A percentile compares a stretch with the other conserved stretches of the same genome.
phyloP scores from a whole-genome alignment of 1,284 basidiomycete species.

The Gymnopus androsaceus region DNA sequence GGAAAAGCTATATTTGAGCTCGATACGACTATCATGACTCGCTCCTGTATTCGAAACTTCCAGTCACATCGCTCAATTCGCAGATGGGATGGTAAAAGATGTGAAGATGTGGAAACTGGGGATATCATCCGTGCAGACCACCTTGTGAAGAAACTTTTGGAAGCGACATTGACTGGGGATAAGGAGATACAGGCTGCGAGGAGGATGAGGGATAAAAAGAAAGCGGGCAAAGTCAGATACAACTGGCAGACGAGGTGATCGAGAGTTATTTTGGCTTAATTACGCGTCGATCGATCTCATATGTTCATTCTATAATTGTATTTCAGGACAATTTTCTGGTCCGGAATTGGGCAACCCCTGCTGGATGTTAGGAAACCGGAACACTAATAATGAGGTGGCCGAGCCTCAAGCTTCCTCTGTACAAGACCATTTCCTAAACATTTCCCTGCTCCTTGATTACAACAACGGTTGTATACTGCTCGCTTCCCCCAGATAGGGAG shows the following conservation, averaged over 20 bases:
- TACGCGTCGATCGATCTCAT: constrained; percentile 37
- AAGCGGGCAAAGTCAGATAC: constrained; percentile 76
- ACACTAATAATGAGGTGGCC: constrained; percentile 88
- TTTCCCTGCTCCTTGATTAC: constrained; percentile 94
- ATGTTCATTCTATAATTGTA: neutral
- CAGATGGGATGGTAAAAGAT: constrained; percentile 99
- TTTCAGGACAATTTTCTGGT: constrained; percentile 90
- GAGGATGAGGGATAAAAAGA: constrained; percentile 83
- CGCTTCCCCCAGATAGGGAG: constrained; percentile 95
- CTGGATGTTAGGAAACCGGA: constrained; percentile 83
- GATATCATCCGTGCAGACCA: constrained; percentile 98
- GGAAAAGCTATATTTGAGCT: constrained; percentile 99
- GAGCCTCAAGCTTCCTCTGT: constrained; percentile 97
- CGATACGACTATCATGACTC: constrained; percentile 98
- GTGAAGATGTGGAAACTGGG: constrained; percentile 85
- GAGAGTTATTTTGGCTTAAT: constrained; percentile 89
- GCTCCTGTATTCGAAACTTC: constrained; percentile 96
- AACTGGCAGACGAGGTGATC: constrained; percentile 77
- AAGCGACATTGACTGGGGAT: constrained; percentile 89
- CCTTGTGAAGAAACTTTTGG: constrained; percentile 91
- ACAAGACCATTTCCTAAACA: constrained; percentile 99
- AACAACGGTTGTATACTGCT: constrained; percentile 97
- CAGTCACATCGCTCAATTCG: constrained; percentile 97
- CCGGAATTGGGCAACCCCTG: constrained; percentile 89
- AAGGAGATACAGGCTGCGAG: constrained; percentile 75